Base-by-base conservation (phyloP, 2,329 filamentous ascomycete genomes). In the Tricladium varicosporioides region DNA sequence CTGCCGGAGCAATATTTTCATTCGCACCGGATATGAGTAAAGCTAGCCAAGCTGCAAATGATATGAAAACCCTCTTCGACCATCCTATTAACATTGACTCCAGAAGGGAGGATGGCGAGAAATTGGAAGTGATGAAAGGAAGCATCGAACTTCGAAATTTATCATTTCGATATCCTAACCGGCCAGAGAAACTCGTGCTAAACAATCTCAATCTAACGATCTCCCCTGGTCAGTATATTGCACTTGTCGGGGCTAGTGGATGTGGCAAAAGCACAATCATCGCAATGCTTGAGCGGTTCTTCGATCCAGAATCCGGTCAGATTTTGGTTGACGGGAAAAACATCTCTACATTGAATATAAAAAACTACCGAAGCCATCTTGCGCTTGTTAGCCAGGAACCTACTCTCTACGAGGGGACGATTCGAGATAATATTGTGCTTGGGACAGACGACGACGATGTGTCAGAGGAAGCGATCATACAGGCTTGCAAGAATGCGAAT, bases 381-480 rank as follows among this genome's bases (percentile, higher is more conserved):
- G 84, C 85, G 1, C 78, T 92, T 0, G 88, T 92, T 0, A 82
- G 86, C 5, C 88, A 92, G 70, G 88, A 92, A 67, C 79, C 88
- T 9, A 84, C 83, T 0, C 77, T 92, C 0, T 91, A 89, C 68
- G 82, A 84, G 66, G 78, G 80, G 14, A 83, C 81, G 1, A 77
- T 90, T 16, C 78, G 81, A 9, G 87, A 91, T 57, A 90, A 90
- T 63, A 81, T 90, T 48, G 69, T 85, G 2, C 75, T 89, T 0
- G 86, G 85, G n/a, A 79, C 88, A 27, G 7, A 27, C 22, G 70
- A 70, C 15, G 60, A 69, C 1, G 77, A 85, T 27, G 60, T 60
- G 2, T 67, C 67, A 0, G 73, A 78, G 0, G 73, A 77, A 1
- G 65, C 74, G 47, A 69, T 80, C 13, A 60, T 73, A 0, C 69